A percentile compares a stretch with the other conserved stretches of the same genome.
phyloP scores from a whole-genome alignment of 139 green algal genomes.

The Tetraselmis striata region DNA sequence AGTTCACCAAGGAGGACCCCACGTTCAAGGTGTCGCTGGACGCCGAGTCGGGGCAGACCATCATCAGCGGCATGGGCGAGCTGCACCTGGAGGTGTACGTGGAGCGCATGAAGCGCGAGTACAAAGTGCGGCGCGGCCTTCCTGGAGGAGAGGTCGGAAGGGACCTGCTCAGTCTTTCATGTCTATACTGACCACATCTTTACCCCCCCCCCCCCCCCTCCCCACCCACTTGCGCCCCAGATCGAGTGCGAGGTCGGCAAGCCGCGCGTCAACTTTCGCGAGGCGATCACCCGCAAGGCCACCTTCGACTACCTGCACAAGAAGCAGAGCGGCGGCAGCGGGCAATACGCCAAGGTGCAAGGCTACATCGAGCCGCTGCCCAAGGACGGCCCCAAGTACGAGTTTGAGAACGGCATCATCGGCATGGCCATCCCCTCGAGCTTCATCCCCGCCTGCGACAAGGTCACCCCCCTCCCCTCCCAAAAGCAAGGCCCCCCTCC shows the following conservation, averaged over 20 bases:
- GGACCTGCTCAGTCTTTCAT: no score
- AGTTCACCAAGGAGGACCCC: slow-evolving; percentile 94
- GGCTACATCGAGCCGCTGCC: slow-evolving; percentile 71
- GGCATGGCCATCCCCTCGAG: slow-evolving; percentile 83
- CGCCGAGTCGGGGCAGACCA: slow-evolving; percentile 72
- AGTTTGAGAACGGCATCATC: slow-evolving; percentile 71
- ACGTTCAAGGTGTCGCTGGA: slow-evolving; percentile 85
- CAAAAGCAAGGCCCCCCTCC: no score
- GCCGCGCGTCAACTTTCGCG: slow-evolving; percentile 93
- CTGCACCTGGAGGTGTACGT: slow-evolving; percentile 98
- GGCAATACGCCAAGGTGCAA: slow-evolving; percentile 1
- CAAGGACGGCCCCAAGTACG: slow-evolving; percentile 21
- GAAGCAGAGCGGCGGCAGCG: slow-evolving; percentile 86
- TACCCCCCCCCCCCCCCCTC: neutral
- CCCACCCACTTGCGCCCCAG: neutral
- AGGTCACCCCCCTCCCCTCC: slow-evolving; percentile 26
- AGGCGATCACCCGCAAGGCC: slow-evolving; percentile 74
- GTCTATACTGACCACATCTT: neutral
- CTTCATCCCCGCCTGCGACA: slow-evolving; percentile 76
- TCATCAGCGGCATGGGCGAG: slow-evolving; percentile 95
- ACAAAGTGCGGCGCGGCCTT: slow-evolving; percentile 59
- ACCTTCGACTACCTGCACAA: slow-evolving; percentile 98
- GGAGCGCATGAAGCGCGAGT: slow-evolving; percentile 95
- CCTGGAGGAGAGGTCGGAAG: neutral
- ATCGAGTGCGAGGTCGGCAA: slow-evolving; percentile 76